These are phyloP conservation scores for Teratosphaeria destructans DNA, from an alignment of 2,329 filamentous ascomycete species.

Conservation along the genomic window DNA sequence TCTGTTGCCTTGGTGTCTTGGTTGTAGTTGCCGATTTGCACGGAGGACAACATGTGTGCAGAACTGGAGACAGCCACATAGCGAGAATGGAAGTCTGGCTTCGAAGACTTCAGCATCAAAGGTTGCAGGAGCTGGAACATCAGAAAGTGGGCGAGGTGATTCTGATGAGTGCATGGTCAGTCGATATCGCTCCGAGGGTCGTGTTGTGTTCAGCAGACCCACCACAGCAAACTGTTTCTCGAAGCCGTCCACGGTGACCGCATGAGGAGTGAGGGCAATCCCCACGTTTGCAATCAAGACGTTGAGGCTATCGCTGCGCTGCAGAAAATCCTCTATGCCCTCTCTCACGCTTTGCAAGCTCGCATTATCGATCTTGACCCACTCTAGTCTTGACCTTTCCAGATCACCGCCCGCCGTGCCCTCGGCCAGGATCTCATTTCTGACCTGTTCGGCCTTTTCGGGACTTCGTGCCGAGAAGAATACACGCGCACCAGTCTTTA, in stretches of 20 bases:
- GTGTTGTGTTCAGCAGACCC: no score
- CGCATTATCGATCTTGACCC: slow-evolving; percentile 13
- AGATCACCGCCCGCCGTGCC: slow-evolving; percentile 1
- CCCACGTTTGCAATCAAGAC: slow-evolving; percentile 35
- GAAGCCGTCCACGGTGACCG: slow-evolving; percentile 35
- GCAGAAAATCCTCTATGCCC: slow-evolving; percentile 20
- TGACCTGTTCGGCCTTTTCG: slow-evolving; percentile 1
- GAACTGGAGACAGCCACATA: slow-evolving; percentile 38
- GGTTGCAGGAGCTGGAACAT: slow-evolving; percentile 43
- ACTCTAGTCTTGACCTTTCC: slow-evolving; percentile 1
- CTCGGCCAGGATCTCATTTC: slow-evolving; percentile 12
- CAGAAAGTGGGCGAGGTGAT: slow-evolving; percentile 46
- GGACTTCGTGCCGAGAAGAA: slow-evolving; percentile 2
- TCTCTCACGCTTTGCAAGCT: slow-evolving; percentile 18
- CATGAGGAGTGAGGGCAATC: slow-evolving; percentile 31
- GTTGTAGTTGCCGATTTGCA: slow-evolving; percentile 27
- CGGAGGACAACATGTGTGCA: slow-evolving; percentile 28
- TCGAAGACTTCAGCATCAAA: slow-evolving; percentile 29
- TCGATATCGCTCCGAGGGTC: no score
- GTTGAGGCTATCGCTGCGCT: slow-evolving; percentile 25
- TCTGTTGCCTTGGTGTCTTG: slow-evolving; percentile 15
- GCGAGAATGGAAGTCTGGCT: slow-evolving; percentile 33
- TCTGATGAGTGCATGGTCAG: slow-evolving; percentile 14
- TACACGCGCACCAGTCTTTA: slow-evolving; percentile 4
- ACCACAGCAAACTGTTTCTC: slow-evolving; percentile 41